These are phyloP conservation scores for Saccharum spontaneum DNA, from an alignment of 176 grass and related monocot genomes.

Conservation along the genomic window DNA sequence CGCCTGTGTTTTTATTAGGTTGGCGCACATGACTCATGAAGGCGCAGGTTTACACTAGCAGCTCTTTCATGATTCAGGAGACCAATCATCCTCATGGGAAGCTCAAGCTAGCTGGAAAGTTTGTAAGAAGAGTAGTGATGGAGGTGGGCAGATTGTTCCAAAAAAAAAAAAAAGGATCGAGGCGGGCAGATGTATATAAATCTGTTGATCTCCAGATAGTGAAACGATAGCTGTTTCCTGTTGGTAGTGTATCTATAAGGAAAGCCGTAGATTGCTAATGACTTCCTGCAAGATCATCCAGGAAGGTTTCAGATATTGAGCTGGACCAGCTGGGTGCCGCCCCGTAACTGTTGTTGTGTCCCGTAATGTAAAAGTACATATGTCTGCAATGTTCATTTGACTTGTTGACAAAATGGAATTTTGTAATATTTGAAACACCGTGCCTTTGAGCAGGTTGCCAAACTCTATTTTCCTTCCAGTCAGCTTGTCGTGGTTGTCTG, in stretches of 20 bases:
- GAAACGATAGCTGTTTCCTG: background rate
- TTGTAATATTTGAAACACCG: background rate
- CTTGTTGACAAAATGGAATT: background rate
- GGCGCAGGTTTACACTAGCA: constrained; percentile 7
- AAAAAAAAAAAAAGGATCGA: background rate
- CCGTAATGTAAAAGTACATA: background rate
- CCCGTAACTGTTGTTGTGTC: background rate
- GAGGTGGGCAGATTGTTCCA: background rate
- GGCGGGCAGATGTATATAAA: background rate
- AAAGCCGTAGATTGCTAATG: background rate
- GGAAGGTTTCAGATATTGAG: background rate
- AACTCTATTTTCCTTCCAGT: background rate
- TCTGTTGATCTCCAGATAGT: background rate
- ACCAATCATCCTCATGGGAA: background rate
- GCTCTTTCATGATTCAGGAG: background rate
- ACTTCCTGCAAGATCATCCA: background rate
- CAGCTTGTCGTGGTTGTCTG: background rate
- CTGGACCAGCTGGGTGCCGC: background rate
- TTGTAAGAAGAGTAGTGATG: background rate
- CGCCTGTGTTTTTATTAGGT: constrained; percentile 9
- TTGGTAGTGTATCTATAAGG: background rate
- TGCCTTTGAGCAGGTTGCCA: background rate
- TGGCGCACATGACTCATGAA: background rate
- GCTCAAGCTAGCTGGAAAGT: background rate
- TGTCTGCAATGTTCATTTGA: background rate